These are phyloP conservation scores for Magnaporthales sp. DNA, from an alignment of 2,329 filamentous ascomycete species.

Conservation along the genomic window DNA sequence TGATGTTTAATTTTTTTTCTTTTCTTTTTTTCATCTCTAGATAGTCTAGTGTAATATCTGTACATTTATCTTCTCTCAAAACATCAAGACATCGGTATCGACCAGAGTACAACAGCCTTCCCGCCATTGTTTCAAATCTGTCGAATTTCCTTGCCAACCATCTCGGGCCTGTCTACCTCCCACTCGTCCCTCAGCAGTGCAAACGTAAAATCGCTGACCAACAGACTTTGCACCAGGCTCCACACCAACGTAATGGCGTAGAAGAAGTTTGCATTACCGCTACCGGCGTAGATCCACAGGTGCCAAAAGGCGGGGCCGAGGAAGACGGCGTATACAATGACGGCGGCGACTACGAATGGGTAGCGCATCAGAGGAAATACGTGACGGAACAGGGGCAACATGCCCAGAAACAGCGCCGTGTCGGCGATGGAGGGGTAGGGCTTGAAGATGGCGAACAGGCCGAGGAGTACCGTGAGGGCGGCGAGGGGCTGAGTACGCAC, in stretches of 20 bases:
- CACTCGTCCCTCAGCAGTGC: conserved; percentile 86
- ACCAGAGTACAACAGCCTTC: not conserved
- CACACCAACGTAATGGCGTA: conserved; percentile 99
- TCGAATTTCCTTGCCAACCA: conserved; percentile 78
- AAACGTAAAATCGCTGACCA: conserved; percentile 83
- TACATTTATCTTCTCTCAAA: not conserved
- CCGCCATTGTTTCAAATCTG: conserved; percentile 54
- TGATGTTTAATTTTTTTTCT: not conserved
- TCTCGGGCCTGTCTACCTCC: conserved; percentile 85
- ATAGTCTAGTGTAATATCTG: not conserved
- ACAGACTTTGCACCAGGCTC: conserved; percentile 79
- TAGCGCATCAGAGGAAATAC: conserved; percentile 91
- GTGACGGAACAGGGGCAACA: conserved; percentile 83
- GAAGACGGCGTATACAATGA: conserved; percentile 78
- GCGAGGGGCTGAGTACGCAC: conserved; percentile 80
- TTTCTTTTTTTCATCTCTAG: too few species aligned
- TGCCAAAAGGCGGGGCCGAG: conserved; percentile 94
- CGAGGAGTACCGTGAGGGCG: conserved; percentile 73
- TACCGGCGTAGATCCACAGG: conserved; percentile 96
- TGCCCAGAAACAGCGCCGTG: conserved; percentile 73
- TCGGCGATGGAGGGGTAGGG: conserved; percentile 93
- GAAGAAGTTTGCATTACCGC: conserved; percentile 98
- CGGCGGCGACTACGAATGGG: conserved; percentile 75
- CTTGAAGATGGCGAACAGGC: conserved; percentile 91
- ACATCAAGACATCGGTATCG: not conserved